A percentile compares a stretch with the other conserved stretches of the same genome.
These are phyloP conservation scores for Oryza punctata DNA, from an alignment of 176 grass and related monocot species.

Conservation along the genomic window DNA sequence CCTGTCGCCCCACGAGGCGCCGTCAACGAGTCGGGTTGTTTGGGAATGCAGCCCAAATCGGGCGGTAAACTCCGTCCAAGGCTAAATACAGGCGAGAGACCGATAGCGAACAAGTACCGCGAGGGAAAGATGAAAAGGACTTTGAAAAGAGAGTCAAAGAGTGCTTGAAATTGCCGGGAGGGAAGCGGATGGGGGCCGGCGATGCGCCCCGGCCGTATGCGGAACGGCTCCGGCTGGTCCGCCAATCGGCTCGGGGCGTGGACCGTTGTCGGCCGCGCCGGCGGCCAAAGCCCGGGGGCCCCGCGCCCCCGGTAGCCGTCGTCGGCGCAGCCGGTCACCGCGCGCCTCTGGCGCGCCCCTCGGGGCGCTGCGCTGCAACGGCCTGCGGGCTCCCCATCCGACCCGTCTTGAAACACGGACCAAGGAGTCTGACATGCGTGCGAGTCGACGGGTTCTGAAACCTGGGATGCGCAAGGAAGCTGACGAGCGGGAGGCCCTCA, in stretches of 20 bases:
- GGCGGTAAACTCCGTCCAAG: conserved; percentile 49
- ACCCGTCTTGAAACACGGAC: conserved; percentile 86
- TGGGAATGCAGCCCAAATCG: conserved; percentile 59
- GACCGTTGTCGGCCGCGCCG: conserved; percentile 34
- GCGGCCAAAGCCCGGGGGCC: conserved; percentile 33
- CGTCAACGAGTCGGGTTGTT: conserved; percentile 58
- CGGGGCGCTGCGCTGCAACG: no score
- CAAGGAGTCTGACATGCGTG: conserved; percentile 64
- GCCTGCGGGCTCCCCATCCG: conserved; percentile 49
- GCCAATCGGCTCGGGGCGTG: conserved; percentile 43
- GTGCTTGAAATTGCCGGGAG: conserved; percentile 70
- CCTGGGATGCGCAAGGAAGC: conserved; percentile 33
- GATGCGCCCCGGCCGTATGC: conserved; percentile 31
- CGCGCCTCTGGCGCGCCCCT: no score
- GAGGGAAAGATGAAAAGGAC: conserved; percentile 64
- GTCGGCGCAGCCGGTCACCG: no score
- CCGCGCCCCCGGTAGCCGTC: no score
- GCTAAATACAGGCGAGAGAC: conserved; percentile 61
- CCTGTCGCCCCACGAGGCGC: conserved; percentile 42
- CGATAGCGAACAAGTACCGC: conserved; percentile 52
- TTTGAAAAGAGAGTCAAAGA: conserved; percentile 74
- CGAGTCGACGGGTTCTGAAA: conserved; percentile 35
- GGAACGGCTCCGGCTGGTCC: conserved; percentile 28
- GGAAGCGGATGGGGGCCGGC: conserved; percentile 73
- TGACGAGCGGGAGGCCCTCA: conserved; percentile 22